Base-by-base conservation (phyloP, 202 grass and related monocot genomes). In the Eragrostis tef region DNA sequence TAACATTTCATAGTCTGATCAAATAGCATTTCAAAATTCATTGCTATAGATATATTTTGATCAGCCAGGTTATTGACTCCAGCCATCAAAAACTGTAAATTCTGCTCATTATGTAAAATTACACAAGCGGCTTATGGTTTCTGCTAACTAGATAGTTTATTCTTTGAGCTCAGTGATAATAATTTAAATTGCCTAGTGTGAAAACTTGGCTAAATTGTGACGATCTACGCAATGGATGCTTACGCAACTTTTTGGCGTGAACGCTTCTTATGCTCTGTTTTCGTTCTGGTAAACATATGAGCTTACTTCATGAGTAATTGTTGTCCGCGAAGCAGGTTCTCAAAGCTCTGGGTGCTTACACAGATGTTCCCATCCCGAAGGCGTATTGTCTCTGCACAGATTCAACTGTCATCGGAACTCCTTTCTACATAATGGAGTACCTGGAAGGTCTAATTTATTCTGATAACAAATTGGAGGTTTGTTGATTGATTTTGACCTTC, bases 341-440 rank as follows among this genome's bases (percentile, higher is more conserved):
- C 17, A 88, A 95, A 80, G 96, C 86, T 61, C 68, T 98, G 58
- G 87, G 84, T 60, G 71, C 65, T 49, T 64, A 88, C 66, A 88
- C 90, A 11, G 83, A 93, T 85, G 92, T 95, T 76, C 90, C 96
- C n/a, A 90, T 95, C 34, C 96, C 96, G 11, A 95, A 90, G 86
- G 96, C 93, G 21, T 99, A 87, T 48, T 99, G 90, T 71, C 71
- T 99, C 21, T 99, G 96, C 83, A 86, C 79, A 48, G 96, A 99
- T 87, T 15, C 88, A 25, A 91, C 63, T 72, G 87, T 99, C 48
- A 91, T 93, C 46, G 90, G 96, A 84, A 95, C 96, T 43, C 83
- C 96, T 36, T 99, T 99, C 82, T 95, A 95, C 70, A 90, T 95
- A 68, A 99, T 95, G 96, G 90, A 95, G 78, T 88, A 95, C 64